Evolutionary conservation across 2,329 filamentous ascomycete genomes (phyloP), one percentile per base, ranked within the genome.

Genomic region (Colletotrichum gigasporum): DNA sequence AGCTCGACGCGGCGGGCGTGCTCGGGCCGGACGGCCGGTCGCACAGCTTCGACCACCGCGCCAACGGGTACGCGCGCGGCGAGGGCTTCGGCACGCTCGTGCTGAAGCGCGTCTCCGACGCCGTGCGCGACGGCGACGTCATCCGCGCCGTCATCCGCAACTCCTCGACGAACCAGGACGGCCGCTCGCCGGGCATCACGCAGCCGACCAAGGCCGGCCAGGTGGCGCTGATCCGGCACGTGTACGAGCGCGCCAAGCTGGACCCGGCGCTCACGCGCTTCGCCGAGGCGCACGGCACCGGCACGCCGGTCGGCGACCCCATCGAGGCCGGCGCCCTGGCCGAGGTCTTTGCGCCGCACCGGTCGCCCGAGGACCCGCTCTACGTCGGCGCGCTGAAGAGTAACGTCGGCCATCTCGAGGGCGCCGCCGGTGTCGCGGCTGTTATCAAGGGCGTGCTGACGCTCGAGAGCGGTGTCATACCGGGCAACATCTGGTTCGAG

Each of bases 301-400:
- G 85, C 6, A 88, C 86, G 16, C 77, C 77, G 24, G 81, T 82
- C 3, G 86, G 86, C 2, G 86, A 88, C 59, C 84, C 85, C 0
- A 80, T 83, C 16, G 86, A 88, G 62, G 82, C 82, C 1, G 74
- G 72, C 14, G 84, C 82, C 3, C 79, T 87, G 37, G 72, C 78
- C 26, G 75, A 76, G 8, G 78, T 83, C 1, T 79, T 85, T 28
- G 75, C 77, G 5, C 59, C 71, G 14, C 75, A 76, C 4, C 76
- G 80, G 9, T 76, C 78, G 8, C 32, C 42, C 0, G 72, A 76
- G 2, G 74, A 76, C 1, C 83, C 65, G 5, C 51, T 69, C 24
- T 68, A 56, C 18, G 50, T 69, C 30, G 67, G 67, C n/a, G 65
- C 66, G 4, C 42, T 68, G 22, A 66, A 65, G 42, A 63, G 53